phyloP scores from a whole-genome alignment of 495 filamentous ascomycete species.

The Cairneyella variabilis region DNA sequence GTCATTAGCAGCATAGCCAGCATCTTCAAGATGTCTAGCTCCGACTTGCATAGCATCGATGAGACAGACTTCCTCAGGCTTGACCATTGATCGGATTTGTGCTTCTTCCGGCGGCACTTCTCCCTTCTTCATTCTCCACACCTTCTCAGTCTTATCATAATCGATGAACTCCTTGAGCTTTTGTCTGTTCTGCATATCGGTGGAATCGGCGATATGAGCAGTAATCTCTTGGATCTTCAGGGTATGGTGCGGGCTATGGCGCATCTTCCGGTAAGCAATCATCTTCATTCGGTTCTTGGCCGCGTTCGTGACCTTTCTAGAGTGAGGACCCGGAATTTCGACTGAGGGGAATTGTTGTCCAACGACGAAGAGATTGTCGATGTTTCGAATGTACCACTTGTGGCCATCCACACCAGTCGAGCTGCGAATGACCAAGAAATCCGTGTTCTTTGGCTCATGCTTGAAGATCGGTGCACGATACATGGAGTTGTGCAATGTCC shows the following conservation, averaged over 20 bases:
- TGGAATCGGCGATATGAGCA: constrained; percentile 81
- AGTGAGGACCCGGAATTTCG: constrained; percentile 90
- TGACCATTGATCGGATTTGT: constrained; percentile 77
- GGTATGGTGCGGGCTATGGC: constrained; percentile 63
- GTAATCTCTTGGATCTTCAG: constrained; percentile 77
- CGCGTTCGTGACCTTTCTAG: constrained; percentile 89
- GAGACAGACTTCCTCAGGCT: constrained; percentile 91
- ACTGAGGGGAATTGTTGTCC: constrained; percentile 89
- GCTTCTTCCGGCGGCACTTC: constrained; percentile 74
- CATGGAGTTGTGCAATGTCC: constrained; percentile 92
- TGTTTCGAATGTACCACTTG: constrained; percentile 74
- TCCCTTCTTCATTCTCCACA: constrained; percentile 72
- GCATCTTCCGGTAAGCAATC: constrained; percentile 81
- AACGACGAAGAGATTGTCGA: constrained; percentile 85
- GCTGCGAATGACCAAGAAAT: constrained; percentile 83
- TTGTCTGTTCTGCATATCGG: constrained; percentile 89
- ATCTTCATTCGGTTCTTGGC: constrained; percentile 94
- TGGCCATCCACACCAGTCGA: constrained; percentile 70
- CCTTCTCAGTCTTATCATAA: constrained; percentile 77
- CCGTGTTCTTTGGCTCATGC: constrained; percentile 70
- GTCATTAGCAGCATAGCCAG: constrained; percentile 73
- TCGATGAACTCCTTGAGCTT: constrained; percentile 95
- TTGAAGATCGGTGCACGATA: constrained; percentile 90
- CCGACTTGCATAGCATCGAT: constrained; percentile 97
- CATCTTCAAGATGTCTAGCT: constrained; percentile 74